A percentile compares a stretch with the other conserved stretches of the same genome.
These are phyloP conservation scores for Eremothecium sinecaudum DNA, from an alignment of 1,139 yeast species.

Conservation along the genomic window DNA sequence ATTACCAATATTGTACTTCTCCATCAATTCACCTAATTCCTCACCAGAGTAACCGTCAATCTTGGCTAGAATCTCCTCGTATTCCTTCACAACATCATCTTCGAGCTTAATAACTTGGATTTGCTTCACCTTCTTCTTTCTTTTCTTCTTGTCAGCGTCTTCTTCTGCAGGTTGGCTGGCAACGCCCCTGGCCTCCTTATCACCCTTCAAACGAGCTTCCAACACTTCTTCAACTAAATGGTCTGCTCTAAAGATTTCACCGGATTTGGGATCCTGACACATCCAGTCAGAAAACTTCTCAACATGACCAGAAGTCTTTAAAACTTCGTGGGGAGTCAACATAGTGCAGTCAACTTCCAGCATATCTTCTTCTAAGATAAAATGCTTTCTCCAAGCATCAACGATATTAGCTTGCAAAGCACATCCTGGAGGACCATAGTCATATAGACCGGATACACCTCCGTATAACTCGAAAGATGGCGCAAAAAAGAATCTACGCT, in stretches of 20 bases:
- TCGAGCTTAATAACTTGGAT: constrained; percentile 81
- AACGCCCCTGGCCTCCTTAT: constrained; percentile 87
- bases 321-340: constrained; percentile 94
- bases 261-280: constrained; percentile 92
- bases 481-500: constrained; percentile 93
- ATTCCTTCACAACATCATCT: constrained; percentile 67
- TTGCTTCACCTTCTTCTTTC: constrained; percentile 95
- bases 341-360: constrained; percentile 96
- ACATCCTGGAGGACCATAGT: constrained; percentile 99
- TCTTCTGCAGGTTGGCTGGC: constrained; percentile 45
- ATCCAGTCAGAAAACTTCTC: constrained; percentile 99
- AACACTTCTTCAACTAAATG: constrained; percentile 96
- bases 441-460: constrained; percentile 96
- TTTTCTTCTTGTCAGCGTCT: constrained; percentile 64
- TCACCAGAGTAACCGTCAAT: constrained; percentile 94
- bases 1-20: constrained; percentile 71
- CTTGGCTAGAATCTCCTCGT: constrained; percentile 78
- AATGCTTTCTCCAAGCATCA: constrained; percentile 96
- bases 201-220: constrained; percentile 92
- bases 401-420: constrained; percentile 93
- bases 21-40: constrained; percentile 81
- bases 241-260: constrained; percentile 98
- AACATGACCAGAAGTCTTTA: constrained; percentile 98
- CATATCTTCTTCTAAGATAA: constrained; percentile 96
- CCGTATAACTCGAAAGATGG: constrained; percentile 97